These are phyloP conservation scores for Asclepias syriaca DNA, from an alignment of 257 asterid species.

Conservation along the genomic window DNA sequence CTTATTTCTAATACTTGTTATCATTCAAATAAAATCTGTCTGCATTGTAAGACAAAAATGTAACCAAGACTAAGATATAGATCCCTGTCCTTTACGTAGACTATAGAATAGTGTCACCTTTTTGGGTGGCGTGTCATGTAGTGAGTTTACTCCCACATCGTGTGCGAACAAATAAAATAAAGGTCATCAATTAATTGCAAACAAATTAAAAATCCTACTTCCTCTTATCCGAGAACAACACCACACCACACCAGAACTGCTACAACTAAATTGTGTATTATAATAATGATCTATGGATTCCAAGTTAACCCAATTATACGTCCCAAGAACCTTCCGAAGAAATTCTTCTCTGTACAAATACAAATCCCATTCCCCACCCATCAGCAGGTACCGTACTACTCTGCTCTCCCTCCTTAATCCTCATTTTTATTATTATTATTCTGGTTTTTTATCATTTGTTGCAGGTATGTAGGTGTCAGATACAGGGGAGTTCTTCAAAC, in stretches of 20 bases:
- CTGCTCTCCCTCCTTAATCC: not conserved
- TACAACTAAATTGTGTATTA: constrained; percentile 6
- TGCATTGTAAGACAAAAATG: too few species aligned
- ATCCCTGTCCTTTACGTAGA: too few species aligned
- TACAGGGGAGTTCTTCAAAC: constrained; percentile 41
- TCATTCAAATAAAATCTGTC: too few species aligned
- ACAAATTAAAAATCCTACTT: not conserved
- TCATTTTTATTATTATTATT: not conserved
- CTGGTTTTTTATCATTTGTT: constrained; percentile 10
- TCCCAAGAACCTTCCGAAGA: constrained; percentile 31
- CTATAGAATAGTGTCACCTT: too few species aligned
- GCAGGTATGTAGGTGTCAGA: constrained; percentile 44
- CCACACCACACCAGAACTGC: not conserved
- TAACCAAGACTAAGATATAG: too few species aligned
- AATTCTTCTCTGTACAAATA: constrained; percentile 25
- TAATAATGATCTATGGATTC: constrained; percentile 53
- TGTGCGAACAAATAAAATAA: constrained; percentile 1
- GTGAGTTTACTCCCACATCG: not conserved
- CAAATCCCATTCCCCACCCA: constrained; percentile 12
- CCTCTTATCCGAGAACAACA: constrained; percentile 6
- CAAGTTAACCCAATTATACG: constrained; percentile 44
- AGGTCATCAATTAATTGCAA: constrained; percentile 11
- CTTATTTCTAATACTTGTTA: too few species aligned
- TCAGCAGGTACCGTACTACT: constrained; percentile 47
- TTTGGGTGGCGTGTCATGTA: too few species aligned